Percentiles rank a stretch among this genome's conserved stretches.
These are phyloP conservation scores for Verbena officinalis DNA, from an alignment of 257 asterid genomes.

Conservation along the genomic window DNA sequence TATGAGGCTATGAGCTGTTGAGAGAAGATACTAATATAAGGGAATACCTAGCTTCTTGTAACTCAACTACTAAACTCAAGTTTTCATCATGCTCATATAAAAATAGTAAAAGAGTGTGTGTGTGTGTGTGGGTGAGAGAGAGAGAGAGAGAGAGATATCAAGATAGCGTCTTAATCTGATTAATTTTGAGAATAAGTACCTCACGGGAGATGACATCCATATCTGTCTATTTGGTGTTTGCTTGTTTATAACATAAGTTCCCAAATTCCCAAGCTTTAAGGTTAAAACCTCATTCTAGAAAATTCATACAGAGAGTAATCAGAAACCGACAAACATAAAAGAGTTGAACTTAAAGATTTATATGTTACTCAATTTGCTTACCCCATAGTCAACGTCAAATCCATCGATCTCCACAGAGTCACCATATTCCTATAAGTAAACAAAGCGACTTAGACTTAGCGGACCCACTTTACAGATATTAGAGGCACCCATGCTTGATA, in stretches of 20 bases:
- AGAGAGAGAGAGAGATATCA: background rate
- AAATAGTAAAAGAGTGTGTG: no score
- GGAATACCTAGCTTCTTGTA: no score
- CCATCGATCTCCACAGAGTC: constrained; percentile 82
- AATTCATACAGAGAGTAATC: constrained; percentile 5
- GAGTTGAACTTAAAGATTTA: background rate
- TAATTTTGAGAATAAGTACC: constrained; percentile 50
- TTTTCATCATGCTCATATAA: background rate
- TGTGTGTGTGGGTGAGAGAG: background rate
- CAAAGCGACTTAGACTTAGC: constrained; percentile 13
- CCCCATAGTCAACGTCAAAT: constrained; percentile 90
- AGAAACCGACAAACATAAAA: constrained; percentile 17
- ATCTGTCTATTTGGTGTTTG: constrained; percentile 93
- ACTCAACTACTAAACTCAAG: background rate
- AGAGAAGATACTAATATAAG: no score
- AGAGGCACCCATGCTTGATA: background rate
- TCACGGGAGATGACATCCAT: constrained; percentile 98
- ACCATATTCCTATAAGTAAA: constrained; percentile 68
- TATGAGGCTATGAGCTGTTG: no score
- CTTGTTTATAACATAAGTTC: constrained; percentile 94
- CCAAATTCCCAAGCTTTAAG: constrained; percentile 79
- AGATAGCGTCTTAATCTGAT: background rate
- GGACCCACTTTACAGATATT: background rate
- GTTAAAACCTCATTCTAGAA: constrained; percentile 91
- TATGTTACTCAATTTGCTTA: constrained; percentile 34